Conservation (phyloP, 2,329 filamentous ascomycete species). For the Paecilomyces fulvus region DNA sequence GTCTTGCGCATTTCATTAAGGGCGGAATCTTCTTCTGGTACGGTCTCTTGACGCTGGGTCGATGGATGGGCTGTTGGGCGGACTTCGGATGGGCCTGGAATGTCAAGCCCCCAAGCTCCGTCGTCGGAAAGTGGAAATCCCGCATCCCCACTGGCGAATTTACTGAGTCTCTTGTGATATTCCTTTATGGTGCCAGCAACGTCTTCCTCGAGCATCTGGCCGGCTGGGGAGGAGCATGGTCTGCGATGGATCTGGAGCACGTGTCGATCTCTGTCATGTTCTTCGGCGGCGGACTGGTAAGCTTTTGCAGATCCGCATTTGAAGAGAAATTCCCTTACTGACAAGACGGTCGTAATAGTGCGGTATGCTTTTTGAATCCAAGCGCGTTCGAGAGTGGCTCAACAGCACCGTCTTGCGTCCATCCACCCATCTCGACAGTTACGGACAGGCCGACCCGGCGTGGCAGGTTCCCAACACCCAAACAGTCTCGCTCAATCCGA, state of each 20-base stretch:
- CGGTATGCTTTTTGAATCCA: slow-evolving; percentile 80
- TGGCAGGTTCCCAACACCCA: slow-evolving; percentile 59
- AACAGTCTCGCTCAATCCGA: slow-evolving; percentile 71
- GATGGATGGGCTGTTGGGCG: slow-evolving; percentile 84
- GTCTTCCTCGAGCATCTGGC: slow-evolving; percentile 87
- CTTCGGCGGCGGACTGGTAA: slow-evolving; percentile 79
- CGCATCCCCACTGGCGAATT: slow-evolving; percentile 72
- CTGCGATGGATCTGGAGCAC: slow-evolving; percentile 76
- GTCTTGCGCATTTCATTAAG: slow-evolving; percentile 88
- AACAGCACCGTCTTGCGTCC: slow-evolving; percentile 41
- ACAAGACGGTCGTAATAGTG: slow-evolving; percentile 38
- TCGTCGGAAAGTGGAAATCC: slow-evolving; percentile 55
- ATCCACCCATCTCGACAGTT: slow-evolving; percentile 23
- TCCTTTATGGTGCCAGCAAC: slow-evolving; percentile 80
- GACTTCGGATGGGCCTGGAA: slow-evolving; percentile 97
- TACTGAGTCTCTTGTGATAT: slow-evolving; percentile 81
- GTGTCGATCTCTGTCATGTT: slow-evolving; percentile 89
- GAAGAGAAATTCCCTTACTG: slow-evolving; percentile 9
- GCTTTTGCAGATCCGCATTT: slow-evolving; percentile 1
- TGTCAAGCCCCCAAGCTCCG: slow-evolving; percentile 53
- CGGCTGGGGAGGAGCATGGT: slow-evolving; percentile 63
- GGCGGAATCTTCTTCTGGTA: slow-evolving; percentile 94
- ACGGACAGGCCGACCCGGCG: slow-evolving; percentile 38
- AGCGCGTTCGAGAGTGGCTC: slow-evolving; percentile 50
- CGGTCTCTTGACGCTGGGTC: slow-evolving; percentile 74